Base-by-base conservation (phyloP, 2,329 filamentous ascomycete genomes). In the Lachnellula occidentalis region DNA sequence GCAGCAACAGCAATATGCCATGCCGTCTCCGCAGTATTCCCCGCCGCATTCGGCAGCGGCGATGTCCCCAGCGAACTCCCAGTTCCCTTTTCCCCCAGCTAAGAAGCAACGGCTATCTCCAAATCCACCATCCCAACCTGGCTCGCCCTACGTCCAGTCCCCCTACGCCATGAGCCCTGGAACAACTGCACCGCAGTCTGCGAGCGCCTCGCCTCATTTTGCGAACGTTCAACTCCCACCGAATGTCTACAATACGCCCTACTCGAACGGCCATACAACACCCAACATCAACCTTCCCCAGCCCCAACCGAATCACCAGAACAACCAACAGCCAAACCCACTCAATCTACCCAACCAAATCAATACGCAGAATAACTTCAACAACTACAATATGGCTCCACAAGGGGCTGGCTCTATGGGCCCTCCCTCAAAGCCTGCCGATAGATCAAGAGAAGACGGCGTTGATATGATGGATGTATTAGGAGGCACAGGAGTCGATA, bases 381-480 rank as follows among this genome's bases (percentile, higher is more conserved):
- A 42, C 21, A 22, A 59, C 39, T 59, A 62, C 56, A 62, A 68
- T 59, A 72, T 71, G 67, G 64, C 67, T 4, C 68, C 48, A 54
- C 68, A 65, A 60, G 71, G 64, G 34, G 62, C 64, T 9, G 75
- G 71, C 54, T 64, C 68, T 45, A 85, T 82, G 80, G 79, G 78
- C 0, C 82, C 74, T 57, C 83, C 80, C 64, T 84, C 79, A 64
- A 82, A 80, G 65, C 82, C 77, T 55, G 76, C 77, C 17, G 86
- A 87, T 54, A 68, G 65, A 46, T 46, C 58, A 15, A 69, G 83
- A 43, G 78, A 80, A 12, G 90, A 84, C 60, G 78, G 79, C 52
- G 76, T 92, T 64, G 90, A 95, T 65, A 80, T 92, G 45, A 89
- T 87, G 61, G 92, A 96, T 72, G 88, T 91, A 49, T 73, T 96